phyloP scores from a whole-genome alignment of 495 filamentous ascomycete genomes.

The Xylaria castorea region DNA sequence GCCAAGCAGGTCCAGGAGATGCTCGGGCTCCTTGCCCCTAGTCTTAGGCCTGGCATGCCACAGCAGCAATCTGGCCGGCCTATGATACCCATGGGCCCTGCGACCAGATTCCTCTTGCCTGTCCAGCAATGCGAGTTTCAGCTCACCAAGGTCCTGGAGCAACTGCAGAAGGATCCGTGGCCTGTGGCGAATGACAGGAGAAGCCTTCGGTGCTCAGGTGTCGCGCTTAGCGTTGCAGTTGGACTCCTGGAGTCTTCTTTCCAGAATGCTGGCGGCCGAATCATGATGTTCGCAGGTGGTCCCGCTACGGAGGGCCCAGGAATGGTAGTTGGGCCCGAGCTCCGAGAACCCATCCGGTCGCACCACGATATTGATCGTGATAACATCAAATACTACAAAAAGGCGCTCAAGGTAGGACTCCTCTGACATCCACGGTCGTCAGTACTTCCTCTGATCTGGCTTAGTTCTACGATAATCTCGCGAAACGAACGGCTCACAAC shows the following conservation, averaged over 20 bases:
- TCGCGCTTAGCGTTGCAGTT: conserved; percentile 93
- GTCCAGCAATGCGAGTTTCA: conserved; percentile 98
- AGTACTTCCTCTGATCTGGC: conserved; percentile 40
- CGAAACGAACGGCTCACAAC: conserved; percentile 96
- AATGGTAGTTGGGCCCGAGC: conserved; percentile 95
- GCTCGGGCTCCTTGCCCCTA: conserved; percentile 78
- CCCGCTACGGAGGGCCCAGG: conserved; percentile 96
- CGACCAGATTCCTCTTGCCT: conserved; percentile 89
- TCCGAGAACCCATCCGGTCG: conserved; percentile 95
- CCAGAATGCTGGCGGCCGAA: conserved; percentile 90
- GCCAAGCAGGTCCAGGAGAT: conserved; percentile 99
- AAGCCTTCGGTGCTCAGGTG: conserved; percentile 91
- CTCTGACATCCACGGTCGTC: background rate
- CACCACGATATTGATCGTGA: conserved; percentile 99
- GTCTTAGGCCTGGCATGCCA: conserved; percentile 78
- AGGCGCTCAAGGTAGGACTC: conserved; percentile 83
- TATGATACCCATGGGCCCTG: conserved; percentile 73
- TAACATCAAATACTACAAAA: conserved; percentile 99
- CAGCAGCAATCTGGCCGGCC: conserved; percentile 74
- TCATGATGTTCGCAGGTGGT: conserved; percentile 97
- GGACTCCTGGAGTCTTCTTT: conserved; percentile 93
- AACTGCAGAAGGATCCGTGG: conserved; percentile 98
- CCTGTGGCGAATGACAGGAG: conserved; percentile 94
- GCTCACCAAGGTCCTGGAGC: conserved; percentile 94
- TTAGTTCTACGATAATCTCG: conserved; percentile 95